Evolutionary conservation across 805 yeast genomes (phyloP).

Genomic region (Metschnikowia proteae): DNA sequence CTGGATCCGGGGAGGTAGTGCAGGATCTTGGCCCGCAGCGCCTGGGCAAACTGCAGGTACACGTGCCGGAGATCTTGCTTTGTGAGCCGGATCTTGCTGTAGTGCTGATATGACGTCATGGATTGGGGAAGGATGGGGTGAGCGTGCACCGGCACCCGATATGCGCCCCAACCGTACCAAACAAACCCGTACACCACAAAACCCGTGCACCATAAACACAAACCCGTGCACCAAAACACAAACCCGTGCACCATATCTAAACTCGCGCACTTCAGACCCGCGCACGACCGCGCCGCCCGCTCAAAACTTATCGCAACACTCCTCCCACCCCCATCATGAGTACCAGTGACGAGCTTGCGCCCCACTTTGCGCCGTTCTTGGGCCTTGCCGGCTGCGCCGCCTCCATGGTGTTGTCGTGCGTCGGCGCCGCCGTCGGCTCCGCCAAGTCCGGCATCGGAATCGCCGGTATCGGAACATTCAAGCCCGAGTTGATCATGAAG

Average conservation of each 20-base stretch:
- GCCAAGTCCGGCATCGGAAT: constrained; percentile 99
- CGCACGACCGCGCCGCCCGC: constrained; percentile 3
- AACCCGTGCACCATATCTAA: too few relatives aligned
- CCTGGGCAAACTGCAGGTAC: constrained; percentile 40
- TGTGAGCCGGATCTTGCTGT: constrained; percentile 46
- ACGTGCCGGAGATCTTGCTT: constrained; percentile 51
- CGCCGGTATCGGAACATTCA: constrained; percentile 95
- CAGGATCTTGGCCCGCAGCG: constrained; percentile 44
- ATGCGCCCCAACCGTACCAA: too few relatives aligned
- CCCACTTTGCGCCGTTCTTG: constrained; percentile 92
- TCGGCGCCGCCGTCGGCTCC: constrained; percentile 99
- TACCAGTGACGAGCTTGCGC: constrained; percentile 62
- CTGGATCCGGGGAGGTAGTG: constrained; percentile 44
- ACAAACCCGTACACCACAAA: too few relatives aligned
- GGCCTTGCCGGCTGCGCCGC: constrained; percentile 97
- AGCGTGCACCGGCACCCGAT: background rate
- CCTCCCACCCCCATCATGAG: constrained; percentile 10
- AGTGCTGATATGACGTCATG: constrained; percentile 24
- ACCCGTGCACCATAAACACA: too few relatives aligned
- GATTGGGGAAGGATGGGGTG: background rate
- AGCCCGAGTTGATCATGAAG: constrained; percentile 95
- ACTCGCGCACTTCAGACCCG: too few relatives aligned
- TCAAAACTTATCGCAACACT: background rate
- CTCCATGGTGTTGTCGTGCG: constrained; percentile 85
- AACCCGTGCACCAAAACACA: too few relatives aligned